Conservation (phyloP, 1,284 basidiomycete species). For the Apiotrichum domesticum region DNA sequence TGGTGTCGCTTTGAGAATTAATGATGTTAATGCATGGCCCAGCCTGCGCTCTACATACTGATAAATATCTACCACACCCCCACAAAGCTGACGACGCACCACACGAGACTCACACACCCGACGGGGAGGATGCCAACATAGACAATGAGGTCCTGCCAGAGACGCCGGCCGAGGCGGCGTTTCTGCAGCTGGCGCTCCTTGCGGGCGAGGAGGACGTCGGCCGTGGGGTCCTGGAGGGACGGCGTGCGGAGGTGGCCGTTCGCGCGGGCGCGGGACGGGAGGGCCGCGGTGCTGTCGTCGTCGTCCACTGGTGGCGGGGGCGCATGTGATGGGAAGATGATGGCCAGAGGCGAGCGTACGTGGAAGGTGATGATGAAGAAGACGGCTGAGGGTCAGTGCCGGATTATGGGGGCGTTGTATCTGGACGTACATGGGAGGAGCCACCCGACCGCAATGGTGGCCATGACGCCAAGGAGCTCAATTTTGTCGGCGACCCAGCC, state of each 20-base stretch:
- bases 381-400: slow-evolving; percentile 28
- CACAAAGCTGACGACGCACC: slow-evolving; percentile 40
- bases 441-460: slow-evolving; percentile 42
- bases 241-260: slow-evolving; percentile 25
- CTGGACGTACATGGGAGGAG: slow-evolving; percentile 43
- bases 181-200: slow-evolving; percentile 48
- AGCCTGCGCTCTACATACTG: too few relatives aligned
- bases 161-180: slow-evolving; percentile 39
- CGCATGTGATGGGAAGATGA: slow-evolving; percentile 37
- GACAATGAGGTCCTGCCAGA: slow-evolving; percentile 49
- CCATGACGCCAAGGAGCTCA: slow-evolving; percentile 41
- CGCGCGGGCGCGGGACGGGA: background rate
- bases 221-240: slow-evolving; percentile 34
- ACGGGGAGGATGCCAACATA: slow-evolving; percentile 47
- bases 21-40: too few relatives aligned
- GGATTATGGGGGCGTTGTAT: too few relatives aligned
- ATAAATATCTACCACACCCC: slow-evolving; percentile 32
- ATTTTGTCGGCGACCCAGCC: slow-evolving; percentile 40
- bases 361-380: slow-evolving; percentile 50
- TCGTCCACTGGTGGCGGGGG: slow-evolving; percentile 8
- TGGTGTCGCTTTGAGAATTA: too few relatives aligned
- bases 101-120: slow-evolving; percentile 34
- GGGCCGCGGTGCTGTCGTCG: background rate
- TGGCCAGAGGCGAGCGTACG: slow-evolving; percentile 46
- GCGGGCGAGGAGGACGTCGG: slow-evolving; percentile 44